These are phyloP conservation scores for Macadamia tetraphylla DNA, from an alignment of 164 flowering plant species.

Conservation along the genomic window DNA sequence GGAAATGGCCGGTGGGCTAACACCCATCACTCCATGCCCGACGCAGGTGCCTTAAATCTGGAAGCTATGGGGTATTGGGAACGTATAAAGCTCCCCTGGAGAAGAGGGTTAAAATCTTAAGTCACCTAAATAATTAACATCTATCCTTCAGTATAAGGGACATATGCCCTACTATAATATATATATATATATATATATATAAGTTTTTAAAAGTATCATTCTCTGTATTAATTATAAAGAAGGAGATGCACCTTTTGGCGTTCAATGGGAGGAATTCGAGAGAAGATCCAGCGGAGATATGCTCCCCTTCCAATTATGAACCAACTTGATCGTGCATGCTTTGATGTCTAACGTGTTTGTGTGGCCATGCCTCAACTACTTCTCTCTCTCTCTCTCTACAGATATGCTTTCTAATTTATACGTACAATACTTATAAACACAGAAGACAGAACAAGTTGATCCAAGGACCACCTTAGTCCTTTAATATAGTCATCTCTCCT, in stretches of 20 bases:
- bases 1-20: background rate
- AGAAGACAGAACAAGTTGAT: background rate
- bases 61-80: no score
- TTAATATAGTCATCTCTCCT: no score
- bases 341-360: background rate
- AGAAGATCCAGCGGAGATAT: background rate
- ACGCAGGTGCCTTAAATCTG: no score
- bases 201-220: no score
- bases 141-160: no score
- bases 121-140: no score
- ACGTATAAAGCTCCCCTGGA: no score
- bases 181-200: no score
- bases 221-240: background rate
- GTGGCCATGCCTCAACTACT: background rate
- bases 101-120: no score
- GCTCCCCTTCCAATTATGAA: background rate
- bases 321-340: background rate
- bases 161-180: no score
- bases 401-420: background rate
- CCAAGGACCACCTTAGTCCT: background rate
- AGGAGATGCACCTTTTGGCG: conserved; percentile 1
- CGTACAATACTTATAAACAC: no score
- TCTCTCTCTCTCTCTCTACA: background rate
- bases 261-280: conserved; percentile 1
- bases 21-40: no score